phyloP scores from a whole-genome alignment of 2,329 filamentous ascomycete genomes.

The Pseudocercospora cruenta region DNA sequence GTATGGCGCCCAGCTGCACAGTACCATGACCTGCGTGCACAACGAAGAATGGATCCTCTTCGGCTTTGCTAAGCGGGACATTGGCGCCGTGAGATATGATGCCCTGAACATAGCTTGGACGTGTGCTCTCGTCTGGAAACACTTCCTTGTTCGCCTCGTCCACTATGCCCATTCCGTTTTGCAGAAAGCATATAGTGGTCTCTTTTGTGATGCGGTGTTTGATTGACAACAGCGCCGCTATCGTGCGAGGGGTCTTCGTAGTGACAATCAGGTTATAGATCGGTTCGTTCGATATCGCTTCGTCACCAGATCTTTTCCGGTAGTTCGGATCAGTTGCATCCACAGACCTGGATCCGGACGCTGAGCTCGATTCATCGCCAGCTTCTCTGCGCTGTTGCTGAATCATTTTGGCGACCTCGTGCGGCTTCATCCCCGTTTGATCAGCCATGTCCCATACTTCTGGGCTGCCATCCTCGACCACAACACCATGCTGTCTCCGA shows the following conservation, averaged over 20 bases:
- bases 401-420: constrained; percentile 34
- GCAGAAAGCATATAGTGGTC: constrained; percentile 75
- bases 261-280: constrained; percentile 78
- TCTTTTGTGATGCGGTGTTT: constrained; percentile 67
- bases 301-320: not conserved
- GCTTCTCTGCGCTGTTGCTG: constrained; percentile 21
- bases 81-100: constrained; percentile 64
- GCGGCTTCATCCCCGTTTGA: constrained; percentile 31
- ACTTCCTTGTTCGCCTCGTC: constrained; percentile 73
- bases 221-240: constrained; percentile 68
- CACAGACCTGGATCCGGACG: constrained; percentile 14
- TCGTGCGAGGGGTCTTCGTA: constrained; percentile 71
- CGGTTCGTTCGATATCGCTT: constrained; percentile 22
- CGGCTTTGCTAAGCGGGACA: constrained; percentile 39
- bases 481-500: constrained; percentile 44
- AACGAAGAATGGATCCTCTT: constrained; percentile 53
- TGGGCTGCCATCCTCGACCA: constrained; percentile 20
- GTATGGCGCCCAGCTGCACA: constrained; percentile 59
- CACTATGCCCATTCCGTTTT: constrained; percentile 82
- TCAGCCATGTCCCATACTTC: constrained; percentile 31
- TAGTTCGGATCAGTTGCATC: not conserved
- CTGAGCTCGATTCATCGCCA: not conserved
- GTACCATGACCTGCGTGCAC: constrained; percentile 63
- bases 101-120: constrained; percentile 78
- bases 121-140: constrained; percentile 66